A percentile compares a stretch with the other conserved stretches of the same genome.
These are phyloP conservation scores for Acanthamoeba culbertsoni DNA, from an alignment of 208 protist genomes.

Conservation along the genomic window DNA sequence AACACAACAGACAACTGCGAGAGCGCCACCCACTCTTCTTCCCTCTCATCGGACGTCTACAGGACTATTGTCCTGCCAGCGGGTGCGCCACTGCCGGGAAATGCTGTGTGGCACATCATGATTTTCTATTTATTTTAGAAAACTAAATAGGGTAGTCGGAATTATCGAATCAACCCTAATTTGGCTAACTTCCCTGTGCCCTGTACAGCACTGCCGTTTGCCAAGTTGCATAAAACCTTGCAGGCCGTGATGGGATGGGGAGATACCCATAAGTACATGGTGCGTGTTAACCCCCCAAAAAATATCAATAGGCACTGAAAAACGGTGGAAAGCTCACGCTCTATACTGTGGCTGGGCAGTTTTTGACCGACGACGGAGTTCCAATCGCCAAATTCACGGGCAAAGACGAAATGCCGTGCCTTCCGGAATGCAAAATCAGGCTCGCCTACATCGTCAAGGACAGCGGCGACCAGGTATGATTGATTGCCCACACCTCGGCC, in stretches of 20 bases:
- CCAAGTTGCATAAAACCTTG: slow-evolving; percentile 39
- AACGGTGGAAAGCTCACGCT: no score
- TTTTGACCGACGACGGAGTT: not conserved
- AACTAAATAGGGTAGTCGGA: not conserved
- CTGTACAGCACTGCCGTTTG: not conserved
- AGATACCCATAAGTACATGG: slow-evolving; percentile 11
- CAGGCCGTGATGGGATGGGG: slow-evolving; percentile 15
- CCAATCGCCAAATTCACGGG: slow-evolving; percentile 1
- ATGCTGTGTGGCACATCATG: not conserved
- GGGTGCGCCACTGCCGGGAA: not conserved
- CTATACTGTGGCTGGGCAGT: not conserved
- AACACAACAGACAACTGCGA: no score
- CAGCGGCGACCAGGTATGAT: not conserved
- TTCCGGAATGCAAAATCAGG: not conserved
- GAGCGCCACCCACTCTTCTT: not conserved
- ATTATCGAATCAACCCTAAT: not conserved
- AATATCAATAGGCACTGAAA: no score
- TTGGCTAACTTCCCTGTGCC: not conserved
- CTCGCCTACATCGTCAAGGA: slow-evolving; percentile 33
- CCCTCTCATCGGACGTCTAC: not conserved
- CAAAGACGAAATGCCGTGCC: not conserved
- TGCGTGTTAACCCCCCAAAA: not conserved
- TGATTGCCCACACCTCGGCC: not conserved
- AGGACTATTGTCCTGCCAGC: not conserved
- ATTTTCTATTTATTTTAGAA: not conserved